phyloP scores from a whole-genome alignment of 2,329 filamentous ascomycete species.

The Fusarium paranaense region DNA sequence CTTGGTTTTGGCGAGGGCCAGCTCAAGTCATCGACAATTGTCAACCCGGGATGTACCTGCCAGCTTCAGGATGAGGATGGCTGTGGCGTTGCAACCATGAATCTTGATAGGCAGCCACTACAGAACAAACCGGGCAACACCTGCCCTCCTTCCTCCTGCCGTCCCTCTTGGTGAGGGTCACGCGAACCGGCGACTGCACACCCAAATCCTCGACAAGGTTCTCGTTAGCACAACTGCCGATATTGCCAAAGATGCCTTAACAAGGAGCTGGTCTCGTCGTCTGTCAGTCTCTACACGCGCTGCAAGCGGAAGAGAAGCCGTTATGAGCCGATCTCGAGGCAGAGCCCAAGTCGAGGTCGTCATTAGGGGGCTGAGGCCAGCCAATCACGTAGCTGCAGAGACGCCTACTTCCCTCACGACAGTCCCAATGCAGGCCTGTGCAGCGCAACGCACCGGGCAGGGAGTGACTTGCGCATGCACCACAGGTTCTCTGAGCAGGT shows the following conservation, averaged over 20 bases:
- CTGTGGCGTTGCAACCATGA: slow-evolving; percentile 2
- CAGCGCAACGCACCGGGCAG: slow-evolving; percentile 19
- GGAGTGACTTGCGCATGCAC: slow-evolving; percentile 27
- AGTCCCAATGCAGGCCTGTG: slow-evolving; percentile 29
- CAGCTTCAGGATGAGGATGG: neutral
- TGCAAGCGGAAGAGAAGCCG: slow-evolving; percentile 1
- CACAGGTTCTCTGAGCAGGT: slow-evolving; percentile 28
- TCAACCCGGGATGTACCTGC: neutral
- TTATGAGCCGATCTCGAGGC: slow-evolving; percentile 22
- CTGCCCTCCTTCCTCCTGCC: neutral
- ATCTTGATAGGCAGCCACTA: slow-evolving; percentile 25
- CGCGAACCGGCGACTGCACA: neutral
- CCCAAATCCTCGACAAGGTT: neutral
- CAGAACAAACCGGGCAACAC: slow-evolving; percentile 1
- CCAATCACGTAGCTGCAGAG: slow-evolving; percentile 31
- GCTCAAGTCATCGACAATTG: neutral
- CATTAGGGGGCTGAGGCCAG: slow-evolving; percentile 21
- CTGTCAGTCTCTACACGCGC: neutral
- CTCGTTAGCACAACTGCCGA: neutral
- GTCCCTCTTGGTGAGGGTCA: neutral
- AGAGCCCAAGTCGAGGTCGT: slow-evolving; percentile 34
- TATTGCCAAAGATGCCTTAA: slow-evolving; percentile 1
- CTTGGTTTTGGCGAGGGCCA: neutral
- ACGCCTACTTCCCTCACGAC: slow-evolving; percentile 23
- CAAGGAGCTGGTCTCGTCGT: neutral